These are phyloP conservation scores for Carex scoparia DNA, from an alignment of 176 grass and related monocot species.

Conservation along the genomic window DNA sequence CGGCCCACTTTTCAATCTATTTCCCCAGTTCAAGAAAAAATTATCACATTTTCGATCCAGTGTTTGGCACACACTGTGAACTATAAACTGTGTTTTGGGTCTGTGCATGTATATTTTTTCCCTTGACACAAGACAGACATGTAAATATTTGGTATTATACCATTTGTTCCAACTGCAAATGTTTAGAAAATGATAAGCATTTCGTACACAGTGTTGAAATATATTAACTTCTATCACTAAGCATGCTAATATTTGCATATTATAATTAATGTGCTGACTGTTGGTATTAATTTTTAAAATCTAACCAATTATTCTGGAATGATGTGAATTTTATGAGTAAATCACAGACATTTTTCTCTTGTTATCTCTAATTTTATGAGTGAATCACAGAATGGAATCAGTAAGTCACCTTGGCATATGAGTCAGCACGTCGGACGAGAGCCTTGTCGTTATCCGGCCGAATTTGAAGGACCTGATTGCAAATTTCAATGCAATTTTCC, in stretches of 20 bases:
- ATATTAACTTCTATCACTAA: background rate
- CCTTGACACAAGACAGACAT: background rate
- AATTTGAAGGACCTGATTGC: slow-evolving; percentile 51
- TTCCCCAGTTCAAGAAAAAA: background rate
- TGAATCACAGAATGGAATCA: background rate
- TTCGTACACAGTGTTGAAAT: background rate
- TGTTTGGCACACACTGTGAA: background rate
- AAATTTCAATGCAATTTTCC: slow-evolving; percentile 56
- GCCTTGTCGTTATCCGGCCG: slow-evolving; percentile 59
- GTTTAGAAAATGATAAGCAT: background rate
- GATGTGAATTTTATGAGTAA: background rate
- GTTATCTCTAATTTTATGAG: background rate
- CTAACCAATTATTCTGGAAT: slow-evolving; percentile 22
- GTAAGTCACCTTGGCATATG: slow-evolving; percentile 44
- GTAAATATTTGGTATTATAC: background rate
- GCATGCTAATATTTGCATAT: background rate
- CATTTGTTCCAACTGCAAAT: background rate
- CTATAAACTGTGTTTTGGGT: too few relatives aligned
- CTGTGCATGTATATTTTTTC: too few relatives aligned
- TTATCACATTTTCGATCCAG: background rate
- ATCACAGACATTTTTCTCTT: background rate
- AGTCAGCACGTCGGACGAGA: slow-evolving; percentile 52
- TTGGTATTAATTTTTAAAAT: background rate
- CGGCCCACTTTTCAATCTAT: slow-evolving; percentile 72
- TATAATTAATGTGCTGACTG: background rate